These are phyloP conservation scores for Marasmius oreades DNA, from an alignment of 1,284 basidiomycete species.

Conservation along the genomic window DNA sequence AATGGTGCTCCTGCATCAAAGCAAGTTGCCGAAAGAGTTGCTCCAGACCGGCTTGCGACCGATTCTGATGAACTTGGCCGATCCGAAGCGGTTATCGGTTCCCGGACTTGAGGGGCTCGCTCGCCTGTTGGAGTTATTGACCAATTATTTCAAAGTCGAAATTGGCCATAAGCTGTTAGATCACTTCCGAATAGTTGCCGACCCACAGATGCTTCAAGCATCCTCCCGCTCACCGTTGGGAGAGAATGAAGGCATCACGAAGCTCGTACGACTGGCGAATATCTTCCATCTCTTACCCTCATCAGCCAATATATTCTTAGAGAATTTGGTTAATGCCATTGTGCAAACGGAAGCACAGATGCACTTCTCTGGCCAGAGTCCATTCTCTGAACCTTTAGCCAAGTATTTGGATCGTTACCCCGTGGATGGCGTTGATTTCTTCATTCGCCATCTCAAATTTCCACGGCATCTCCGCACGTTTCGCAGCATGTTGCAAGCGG, in stretches of 20 bases:
- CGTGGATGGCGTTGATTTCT: slow-evolving; percentile 79
- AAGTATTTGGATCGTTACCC: slow-evolving; percentile 93
- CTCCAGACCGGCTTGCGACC: slow-evolving; percentile 94
- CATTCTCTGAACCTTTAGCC: slow-evolving; percentile 92
- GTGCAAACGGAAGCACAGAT: slow-evolving; percentile 94
- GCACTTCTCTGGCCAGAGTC: slow-evolving; percentile 86
- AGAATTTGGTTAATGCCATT: slow-evolving; percentile 81
- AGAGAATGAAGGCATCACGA: slow-evolving; percentile 90
- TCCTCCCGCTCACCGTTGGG: slow-evolving; percentile 77
- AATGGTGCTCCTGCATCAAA: slow-evolving; percentile 87
- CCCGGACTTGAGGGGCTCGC: slow-evolving; percentile 94
- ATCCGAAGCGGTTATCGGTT: slow-evolving; percentile 93
- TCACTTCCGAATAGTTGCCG: slow-evolving; percentile 90
- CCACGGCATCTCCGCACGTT: slow-evolving; percentile 77
- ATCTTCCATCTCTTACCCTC: slow-evolving; percentile 96
- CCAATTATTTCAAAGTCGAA: slow-evolving; percentile 99
- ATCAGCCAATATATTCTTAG: slow-evolving; percentile 90
- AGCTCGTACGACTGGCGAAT: slow-evolving; percentile 92
- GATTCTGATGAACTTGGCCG: slow-evolving; percentile 97
- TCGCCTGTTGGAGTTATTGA: slow-evolving; percentile 90
- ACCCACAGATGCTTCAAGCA: slow-evolving; percentile 78
- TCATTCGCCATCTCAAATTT: slow-evolving; percentile 77
- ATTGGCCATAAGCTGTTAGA: slow-evolving; percentile 97
- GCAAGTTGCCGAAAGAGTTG: slow-evolving; percentile 92
- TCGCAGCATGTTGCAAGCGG: slow-evolving; percentile 77